Percentiles rank a stretch among this genome's conserved stretches.
Conservation (phyloP, 208 protist species). For the Leptomonas pyrrhocoris region DNA sequence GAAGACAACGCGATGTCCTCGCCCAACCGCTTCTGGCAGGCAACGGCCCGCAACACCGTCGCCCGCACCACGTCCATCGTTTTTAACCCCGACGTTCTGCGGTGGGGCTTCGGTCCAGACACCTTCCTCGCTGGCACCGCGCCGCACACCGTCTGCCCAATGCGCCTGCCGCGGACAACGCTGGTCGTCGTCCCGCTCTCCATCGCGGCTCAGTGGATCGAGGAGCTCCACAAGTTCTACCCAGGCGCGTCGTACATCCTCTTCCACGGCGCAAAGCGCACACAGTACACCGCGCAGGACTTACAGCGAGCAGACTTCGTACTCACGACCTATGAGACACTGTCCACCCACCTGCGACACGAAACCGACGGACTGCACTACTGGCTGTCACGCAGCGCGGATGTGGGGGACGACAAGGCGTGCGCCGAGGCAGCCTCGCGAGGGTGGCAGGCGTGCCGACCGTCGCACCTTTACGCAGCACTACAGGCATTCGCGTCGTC, state of each 20-base stretch:
- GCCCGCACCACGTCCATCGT: background rate
- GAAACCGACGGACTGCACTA: slow-evolving; percentile 32
- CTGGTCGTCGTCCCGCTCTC: slow-evolving; percentile 63
- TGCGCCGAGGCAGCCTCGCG: slow-evolving; percentile 19
- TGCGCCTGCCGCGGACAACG: slow-evolving; percentile 45
- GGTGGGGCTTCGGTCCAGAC: slow-evolving; percentile 16
- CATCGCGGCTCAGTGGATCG: slow-evolving; percentile 57
- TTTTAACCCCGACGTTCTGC: slow-evolving; percentile 15
- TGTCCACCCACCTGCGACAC: slow-evolving; percentile 50
- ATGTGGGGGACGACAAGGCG: slow-evolving; percentile 14
- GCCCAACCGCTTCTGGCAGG: slow-evolving; percentile 11
- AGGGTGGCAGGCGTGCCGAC: slow-evolving; percentile 15
- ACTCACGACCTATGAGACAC: slow-evolving; percentile 72
- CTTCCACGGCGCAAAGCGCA: slow-evolving; percentile 50
- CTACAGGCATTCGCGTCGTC: slow-evolving; percentile 16
- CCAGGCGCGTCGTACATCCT: slow-evolving; percentile 50
- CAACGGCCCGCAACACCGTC: background rate
- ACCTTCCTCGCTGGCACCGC: slow-evolving; percentile 12
- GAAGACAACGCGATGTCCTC: background rate
- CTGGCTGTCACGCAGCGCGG: slow-evolving; percentile 12
- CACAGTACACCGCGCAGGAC: slow-evolving; percentile 44
- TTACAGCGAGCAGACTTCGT: slow-evolving; percentile 53
- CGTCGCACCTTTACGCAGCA: slow-evolving; percentile 9
- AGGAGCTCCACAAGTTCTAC: slow-evolving; percentile 54
- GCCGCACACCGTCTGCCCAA: background rate